Evolutionary conservation across 495 filamentous ascomycete genomes (phyloP), one percentile per base, ranked within the genome.

Genomic region (Xylaria curta): DNA sequence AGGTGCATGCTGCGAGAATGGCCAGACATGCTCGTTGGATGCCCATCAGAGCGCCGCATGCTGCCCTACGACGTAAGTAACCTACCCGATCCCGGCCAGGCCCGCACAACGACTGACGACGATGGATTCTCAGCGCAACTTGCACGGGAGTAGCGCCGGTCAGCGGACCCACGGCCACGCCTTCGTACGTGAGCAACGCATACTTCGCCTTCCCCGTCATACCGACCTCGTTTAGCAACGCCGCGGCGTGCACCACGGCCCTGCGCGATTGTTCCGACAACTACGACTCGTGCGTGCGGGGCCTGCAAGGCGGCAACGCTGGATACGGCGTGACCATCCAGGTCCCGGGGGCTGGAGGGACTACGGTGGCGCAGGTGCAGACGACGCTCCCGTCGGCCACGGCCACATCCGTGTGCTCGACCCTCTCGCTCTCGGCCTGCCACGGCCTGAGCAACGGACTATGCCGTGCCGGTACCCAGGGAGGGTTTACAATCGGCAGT

Each of bases 121-220:
- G 9, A 64, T 44, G 47, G 68, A 63, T 68, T 42, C 42, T 28
- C 67, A 86, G 83, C 71, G 82, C 82, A 13, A 76, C 83, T 12
- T 85, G 83, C 73, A 86, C 84, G 13, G 83, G 83, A 69, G 80
- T 79, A 58, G 83, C 85, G 21, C 81, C 84, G 0, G 69, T 61
- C 28, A 66, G 73, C 21, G 47, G 40, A 44, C 42, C 77, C 15
- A 72, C 77, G 10, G 79, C 81, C 12, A 86, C 83, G 46, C 85
- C 83, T 49, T 83, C 83, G 62, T 85, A 75, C 69, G 83, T 85
- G 56, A 79, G 83, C 51, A 90, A 90, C 74, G 66, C 78, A 21
- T 89, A 85, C 78, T 94, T 91, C 76, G 86, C 90, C 15, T 93
- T 92, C 76, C 82, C 91, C 42, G 87, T 86, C 74, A 84, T 93